Conservation (phyloP, 2,329 filamentous ascomycete species). For the Plenodomus biglobosus region DNA sequence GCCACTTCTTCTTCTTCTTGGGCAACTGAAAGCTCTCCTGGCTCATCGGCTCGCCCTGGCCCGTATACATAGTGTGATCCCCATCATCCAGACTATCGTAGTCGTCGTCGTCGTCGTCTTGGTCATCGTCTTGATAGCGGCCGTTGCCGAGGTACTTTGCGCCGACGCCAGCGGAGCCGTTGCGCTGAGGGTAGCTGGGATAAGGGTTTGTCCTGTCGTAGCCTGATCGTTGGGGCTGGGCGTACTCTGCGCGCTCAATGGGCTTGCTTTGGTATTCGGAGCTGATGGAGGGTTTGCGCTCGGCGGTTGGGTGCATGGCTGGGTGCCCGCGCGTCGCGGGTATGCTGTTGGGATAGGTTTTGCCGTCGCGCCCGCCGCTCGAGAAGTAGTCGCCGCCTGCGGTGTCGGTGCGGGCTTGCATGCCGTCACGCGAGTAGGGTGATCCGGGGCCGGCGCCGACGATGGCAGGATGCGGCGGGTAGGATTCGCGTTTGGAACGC, state of each 20-base stretch:
- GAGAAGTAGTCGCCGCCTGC: constrained; percentile 34
- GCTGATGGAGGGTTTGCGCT: not conserved
- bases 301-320: constrained; percentile 3
- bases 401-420: constrained; percentile 34
- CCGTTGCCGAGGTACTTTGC: constrained; percentile 35
- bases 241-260: constrained; percentile 18
- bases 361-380: constrained; percentile 23
- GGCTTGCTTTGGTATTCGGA: constrained; percentile 13
- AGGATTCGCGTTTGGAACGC: constrained; percentile 33
- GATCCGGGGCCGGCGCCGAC: constrained; percentile 39
- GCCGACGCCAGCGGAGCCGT: constrained; percentile 32
- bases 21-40: constrained; percentile 38
- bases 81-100: constrained; percentile 29
- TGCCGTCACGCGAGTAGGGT: constrained; percentile 34
- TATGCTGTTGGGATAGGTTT: constrained; percentile 10
- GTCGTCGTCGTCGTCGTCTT: no score
- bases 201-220: constrained; percentile 27
- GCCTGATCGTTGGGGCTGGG: constrained; percentile 20
- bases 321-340: not conserved
- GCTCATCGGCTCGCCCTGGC: constrained; percentile 34
- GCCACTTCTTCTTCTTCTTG: constrained; percentile 46
- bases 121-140: constrained; percentile 35
- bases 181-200: constrained; percentile 21
- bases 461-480: constrained; percentile 42
- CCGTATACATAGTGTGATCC: constrained; percentile 25